These are phyloP conservation scores for Spergularia marina DNA, from an alignment of 148 eudicot species.

Conservation along the genomic window DNA sequence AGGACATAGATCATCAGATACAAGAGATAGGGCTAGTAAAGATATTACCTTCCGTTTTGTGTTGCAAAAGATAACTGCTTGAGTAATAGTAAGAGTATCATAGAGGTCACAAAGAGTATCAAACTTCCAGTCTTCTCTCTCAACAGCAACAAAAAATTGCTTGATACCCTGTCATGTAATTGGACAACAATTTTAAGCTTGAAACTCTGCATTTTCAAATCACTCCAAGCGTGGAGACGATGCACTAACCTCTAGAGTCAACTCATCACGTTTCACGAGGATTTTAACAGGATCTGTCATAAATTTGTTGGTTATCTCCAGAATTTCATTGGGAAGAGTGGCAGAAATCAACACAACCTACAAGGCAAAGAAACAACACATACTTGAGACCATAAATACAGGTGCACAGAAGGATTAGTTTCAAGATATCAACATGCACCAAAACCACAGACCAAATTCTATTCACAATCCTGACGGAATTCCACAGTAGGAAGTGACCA, in stretches of 20 bases:
- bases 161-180: constrained; percentile 72
- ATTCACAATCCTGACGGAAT: background rate
- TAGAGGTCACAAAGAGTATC: constrained; percentile 91
- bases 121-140: constrained; percentile 96
- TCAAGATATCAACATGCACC: background rate
- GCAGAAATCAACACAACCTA: constrained; percentile 95
- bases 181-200: background rate
- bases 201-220: background rate
- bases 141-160: constrained; percentile 96
- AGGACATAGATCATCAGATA: background rate
- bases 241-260: constrained; percentile 81
- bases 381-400: background rate
- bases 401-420: background rate
- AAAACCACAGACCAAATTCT: background rate
- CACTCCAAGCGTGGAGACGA: background rate
- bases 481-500: background rate
- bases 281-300: constrained; percentile 97
- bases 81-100: constrained; percentile 93
- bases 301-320: constrained; percentile 95
- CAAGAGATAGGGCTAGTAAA: background rate
- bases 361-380: background rate
- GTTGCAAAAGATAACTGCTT: constrained; percentile 97
- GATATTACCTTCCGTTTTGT: constrained; percentile 78
- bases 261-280: constrained; percentile 97
- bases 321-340: constrained; percentile 94